Evolutionary conservation across 495 filamentous ascomycete species (phyloP), one percentile per base, ranked within the genome.

Genomic region (Xylaria nigripes): DNA sequence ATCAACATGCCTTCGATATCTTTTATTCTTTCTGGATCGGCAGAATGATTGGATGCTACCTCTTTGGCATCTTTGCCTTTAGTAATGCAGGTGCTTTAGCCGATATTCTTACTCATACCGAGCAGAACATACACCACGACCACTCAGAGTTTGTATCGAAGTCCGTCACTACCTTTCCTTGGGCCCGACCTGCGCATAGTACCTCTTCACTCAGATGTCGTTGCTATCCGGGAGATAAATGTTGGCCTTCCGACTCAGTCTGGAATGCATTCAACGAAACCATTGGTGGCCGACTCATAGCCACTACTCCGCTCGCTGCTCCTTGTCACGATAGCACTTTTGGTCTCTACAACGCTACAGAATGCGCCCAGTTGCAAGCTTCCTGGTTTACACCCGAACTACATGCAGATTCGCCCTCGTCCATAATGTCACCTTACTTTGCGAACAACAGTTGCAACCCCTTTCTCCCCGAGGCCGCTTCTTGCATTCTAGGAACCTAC

Each of bases 401-500:
- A n/a, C n/a, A n/a, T n/a, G n/a, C n/a, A n/a, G n/a, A 4, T 61
- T 62, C 48, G 36, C 22, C 15, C 15, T 44, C n/a, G 27, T 64
- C 23, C 48, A 29, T 48, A 4, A 10, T 76, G 68, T 64, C 68
- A 0, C 62, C 72, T 3, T 73, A 61, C 52, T 74, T 71, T 45
- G 50, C 64, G n/a, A 77, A 77, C 55, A 48, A 63, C n/a, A 78
- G 69, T 51, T 85, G 81, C 56, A 72, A 79, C 50, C 78, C 80
- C 6, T 81, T 75, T 57, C 66, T 69, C 36, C 59, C 72, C 2
- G 55, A 40, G 2, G 21, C 47, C n/a, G 22, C 36, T 1, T 53
- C 47, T 12, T 88, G 83, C 68, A 66, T 63, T 2, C 58, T 83
- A 0, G 82, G 80, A 22, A 81, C 80, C 60, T 81, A 81, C 58